Conservation (phyloP, 2,329 filamentous ascomycete species). For the Fusarium sp. region DNA sequence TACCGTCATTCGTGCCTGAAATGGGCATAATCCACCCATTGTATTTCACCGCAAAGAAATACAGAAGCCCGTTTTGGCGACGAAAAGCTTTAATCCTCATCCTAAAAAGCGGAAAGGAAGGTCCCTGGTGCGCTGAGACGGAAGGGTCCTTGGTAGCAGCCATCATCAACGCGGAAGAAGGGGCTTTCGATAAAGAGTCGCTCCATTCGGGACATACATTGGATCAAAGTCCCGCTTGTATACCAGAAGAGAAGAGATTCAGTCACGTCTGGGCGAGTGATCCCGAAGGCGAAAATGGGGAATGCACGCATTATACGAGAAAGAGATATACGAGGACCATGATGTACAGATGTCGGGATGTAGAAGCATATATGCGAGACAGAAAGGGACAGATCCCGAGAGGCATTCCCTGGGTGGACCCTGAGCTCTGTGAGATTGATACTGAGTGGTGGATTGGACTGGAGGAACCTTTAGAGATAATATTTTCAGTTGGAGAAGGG, state of each 20-base stretch:
- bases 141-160: neutral
- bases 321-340: neutral
- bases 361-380: neutral
- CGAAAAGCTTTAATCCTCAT: conserved; percentile 24
- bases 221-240: neutral
- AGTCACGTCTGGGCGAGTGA: neutral
- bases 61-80: conserved; percentile 24
- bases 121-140: conserved; percentile 28
- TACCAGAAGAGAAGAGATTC: conserved; percentile 6
- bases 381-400: neutral
- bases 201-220: too few relatives aligned
- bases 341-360: neutral
- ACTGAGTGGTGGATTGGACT: neutral
- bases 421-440: neutral
- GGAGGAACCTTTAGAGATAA: neutral
- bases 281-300: neutral
- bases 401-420: neutral
- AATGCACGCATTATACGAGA: fast-evolving
- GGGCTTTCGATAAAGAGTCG: neutral
- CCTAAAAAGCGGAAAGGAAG: conserved; percentile 16
- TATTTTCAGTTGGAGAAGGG: fast-evolving
- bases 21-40: conserved; percentile 34
- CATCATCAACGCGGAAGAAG: conserved; percentile 24
- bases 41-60: conserved; percentile 27
- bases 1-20: conserved; percentile 22